Evolutionary conservation across 2,329 filamentous ascomycete species (phyloP), one percentile per base, ranked within the genome.

Genomic region (Parastagonospora nodorum): DNA sequence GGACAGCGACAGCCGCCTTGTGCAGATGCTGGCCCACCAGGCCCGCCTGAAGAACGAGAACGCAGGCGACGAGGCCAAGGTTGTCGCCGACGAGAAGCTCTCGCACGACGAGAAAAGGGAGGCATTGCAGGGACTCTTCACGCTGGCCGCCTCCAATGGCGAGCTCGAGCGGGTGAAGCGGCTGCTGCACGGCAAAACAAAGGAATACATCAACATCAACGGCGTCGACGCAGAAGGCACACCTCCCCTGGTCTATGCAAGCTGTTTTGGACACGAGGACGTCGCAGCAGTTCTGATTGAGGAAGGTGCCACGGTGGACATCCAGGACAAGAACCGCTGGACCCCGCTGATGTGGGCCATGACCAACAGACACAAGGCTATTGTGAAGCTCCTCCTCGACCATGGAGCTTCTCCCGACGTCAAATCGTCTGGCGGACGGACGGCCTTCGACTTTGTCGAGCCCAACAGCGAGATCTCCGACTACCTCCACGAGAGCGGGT

Each of bases 301-400:
- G 51, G 90, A 91, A 8, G 92, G 93, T 19, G 93, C 88, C 33
- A 84, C 91, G 64, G 92, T 97, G 45, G 92, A 99, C 76, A 88
- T 88, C 65, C 93, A 97, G 74, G 94, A 99, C 71, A 89, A 88
- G 57, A 97, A 97, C 70, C 88, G 95, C 69, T 99, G 94, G 94
- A 97, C 90, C 66, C 90, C 94, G 11, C 81, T 99, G 54, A 99
- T 99, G 92, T 99, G 94, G 94, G 93, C 94, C 42, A 97, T 97
- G 90, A 99, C 94, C 48, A 99, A 99, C 74, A 82, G 92, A 50
- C 94, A 99, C 76, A 97, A 97, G 76, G 87, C 87, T 41, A 99
- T 99, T 61, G 92, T 93, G 31, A 97, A 97, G 75, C 81, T 92
- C 9, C 79, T 99, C 12, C 83, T 99, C 30, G 93, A 99, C 71